Conservation (phyloP, 768 basidiomycete genomes). For the Russula lepida region DNA sequence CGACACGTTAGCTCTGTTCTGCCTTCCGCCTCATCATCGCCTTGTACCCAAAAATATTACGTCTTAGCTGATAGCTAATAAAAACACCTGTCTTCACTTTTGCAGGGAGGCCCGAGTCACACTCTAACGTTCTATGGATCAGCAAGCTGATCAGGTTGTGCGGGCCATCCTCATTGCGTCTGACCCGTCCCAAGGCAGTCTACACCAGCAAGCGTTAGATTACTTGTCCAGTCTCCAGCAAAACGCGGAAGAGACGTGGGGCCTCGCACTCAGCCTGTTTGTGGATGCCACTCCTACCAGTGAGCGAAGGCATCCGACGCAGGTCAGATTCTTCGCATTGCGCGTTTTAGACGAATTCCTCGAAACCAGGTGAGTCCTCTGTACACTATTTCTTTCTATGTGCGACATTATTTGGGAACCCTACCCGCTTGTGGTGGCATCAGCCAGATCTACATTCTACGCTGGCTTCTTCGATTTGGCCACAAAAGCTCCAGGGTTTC, state of each 20-base stretch:
- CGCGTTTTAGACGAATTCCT: constrained; percentile 76
- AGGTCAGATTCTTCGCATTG: constrained; percentile 74
- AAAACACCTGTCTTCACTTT: constrained; percentile 2
- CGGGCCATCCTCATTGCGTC: constrained; percentile 86
- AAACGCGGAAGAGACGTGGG: constrained; percentile 71
- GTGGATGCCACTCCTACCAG: constrained; percentile 53
- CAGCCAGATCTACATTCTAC: background rate
- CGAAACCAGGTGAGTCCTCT: constrained; percentile 60
- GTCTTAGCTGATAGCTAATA: constrained; percentile 7
- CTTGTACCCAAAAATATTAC: constrained; percentile 1
- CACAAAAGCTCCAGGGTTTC: background rate
- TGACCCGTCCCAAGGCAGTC: constrained; percentile 56
- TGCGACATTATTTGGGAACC: background rate
- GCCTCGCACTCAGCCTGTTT: constrained; percentile 69
- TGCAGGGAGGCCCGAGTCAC: constrained; percentile 21
- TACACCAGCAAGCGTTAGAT: constrained; percentile 82
- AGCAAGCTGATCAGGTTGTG: constrained; percentile 65
- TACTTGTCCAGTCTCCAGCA: constrained; percentile 73
- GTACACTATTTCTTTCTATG: background rate
- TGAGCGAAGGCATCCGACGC: constrained; percentile 55
- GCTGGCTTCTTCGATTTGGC: background rate
- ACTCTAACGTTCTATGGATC: constrained; percentile 45
- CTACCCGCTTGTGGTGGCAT: background rate
- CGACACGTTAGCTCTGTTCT: background rate
- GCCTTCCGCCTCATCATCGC: background rate